Evolutionary conservation across 306 rosid species (phyloP), one percentile per base, ranked within the genome.

Genomic region (Acacia melanoxylon): DNA sequence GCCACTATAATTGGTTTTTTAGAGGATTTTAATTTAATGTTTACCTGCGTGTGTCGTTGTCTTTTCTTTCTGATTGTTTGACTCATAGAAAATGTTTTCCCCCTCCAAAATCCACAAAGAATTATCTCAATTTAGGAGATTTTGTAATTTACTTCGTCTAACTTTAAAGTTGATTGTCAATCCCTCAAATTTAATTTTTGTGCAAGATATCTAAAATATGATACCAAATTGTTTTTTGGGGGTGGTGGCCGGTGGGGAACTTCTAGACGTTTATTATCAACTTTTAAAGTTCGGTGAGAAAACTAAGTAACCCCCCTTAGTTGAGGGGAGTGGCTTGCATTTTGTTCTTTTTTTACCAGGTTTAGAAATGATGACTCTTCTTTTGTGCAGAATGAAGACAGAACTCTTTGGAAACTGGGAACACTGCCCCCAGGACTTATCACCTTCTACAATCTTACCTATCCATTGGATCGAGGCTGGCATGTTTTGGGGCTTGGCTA

Each of bases 391-490:
- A 95, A 93, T 51, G 99, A 91, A 87, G 98, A 93, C 24, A 86
- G 99, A 85, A 93, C 96, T 42, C 97, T 95, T n/a, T 95, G 99
- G 99, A 95, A 95, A 85, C 97, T 93, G 61, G 99, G 99, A 27
- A 89, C 97, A 29, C 85, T 93, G 83, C 99, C 98, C 13, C 99
- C 99, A 12, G 98, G 98, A 52, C 83, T 95, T 35, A 95, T 93
- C 70, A 95, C 99, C 33, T 95, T 95, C 45, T 95, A 93, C 86
- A 95, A 95, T 72, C 90, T 95, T 66, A 95, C 96, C 16, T 68
- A 86, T 86, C 93, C 98, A 0, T 90, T 95, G 74, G 91, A 93
- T 78, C 90, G 94, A 59, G 90, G 92, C 51, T 95, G 98, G 98
- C 99, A 95, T 80, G 98, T 89, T 45, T 78, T 95, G 88, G 99